Evolutionary conservation across 2,329 filamentous ascomycete species (phyloP), one percentile per base, ranked within the genome.

Genomic region (Phoma sp.): DNA sequence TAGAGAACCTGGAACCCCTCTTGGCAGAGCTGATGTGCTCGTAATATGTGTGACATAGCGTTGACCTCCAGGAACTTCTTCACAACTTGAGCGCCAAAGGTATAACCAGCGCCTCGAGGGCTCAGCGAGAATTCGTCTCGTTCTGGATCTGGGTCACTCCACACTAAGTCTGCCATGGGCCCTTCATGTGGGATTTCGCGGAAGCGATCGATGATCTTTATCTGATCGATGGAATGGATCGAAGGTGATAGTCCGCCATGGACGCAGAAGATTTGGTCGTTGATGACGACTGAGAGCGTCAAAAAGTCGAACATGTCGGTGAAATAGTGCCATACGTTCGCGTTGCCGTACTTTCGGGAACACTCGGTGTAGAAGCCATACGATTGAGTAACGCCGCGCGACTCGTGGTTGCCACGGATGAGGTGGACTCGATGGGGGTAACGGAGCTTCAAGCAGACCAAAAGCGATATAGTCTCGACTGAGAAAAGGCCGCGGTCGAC

Each of bases 221-320:
- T 98, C 78, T 99, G 95, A 75, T 99, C 95, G 72, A 99, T 97
- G 39, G 91, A 96, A 77, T 99, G 95, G 73, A 99, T 98, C 27
- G 88, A 89, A 23, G 79, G 77, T 42, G 74, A 75, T 72, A 76
- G 76, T 80, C 88, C 95, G 73, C 95, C 95, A 75, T 99, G 95
- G 6, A 99, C 95, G 76, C 95, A 99, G 76, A 99, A 99, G 64
- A 99, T 99, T 75, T 98, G 91, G 76, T 99, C 90, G 75, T 98
- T 96, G 73, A 99, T 99, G 60, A 99, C 93, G 57, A 98, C 96
- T 67, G 91, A 96, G 52, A 99, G 81, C 7, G 93, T 98, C 60
- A 99, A 82, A 76, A 96, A 99, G 78, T 99, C 95, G 77, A 99
- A 99, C 93, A 99, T 98, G 79, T 99, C 95, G 62, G 95, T 99